Evolutionary conservation across 192 early-diverging fungal genomes (phyloP).

Genomic region (Spizellomyces punctatus): DNA sequence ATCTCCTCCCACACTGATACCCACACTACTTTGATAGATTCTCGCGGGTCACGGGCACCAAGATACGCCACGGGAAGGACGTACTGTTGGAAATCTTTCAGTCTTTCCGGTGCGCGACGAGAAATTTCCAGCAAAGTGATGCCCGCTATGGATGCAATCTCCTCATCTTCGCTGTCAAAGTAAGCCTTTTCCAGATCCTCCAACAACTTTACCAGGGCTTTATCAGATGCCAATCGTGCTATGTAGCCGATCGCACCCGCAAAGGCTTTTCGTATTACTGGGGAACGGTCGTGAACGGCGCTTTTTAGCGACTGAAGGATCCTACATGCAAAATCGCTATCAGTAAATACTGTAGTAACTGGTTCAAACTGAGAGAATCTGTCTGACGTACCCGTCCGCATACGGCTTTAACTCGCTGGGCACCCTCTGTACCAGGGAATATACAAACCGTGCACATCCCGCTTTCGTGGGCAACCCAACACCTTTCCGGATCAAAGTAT

Average conservation of each 20-base stretch:
- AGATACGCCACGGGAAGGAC: slow-evolving; percentile 74
- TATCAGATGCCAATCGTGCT: slow-evolving; percentile 54
- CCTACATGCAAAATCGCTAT: not conserved
- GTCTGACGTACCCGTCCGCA: slow-evolving; percentile 50
- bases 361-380: no score
- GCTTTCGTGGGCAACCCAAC: slow-evolving; percentile 91
- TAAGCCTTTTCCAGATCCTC: slow-evolving; percentile 75
- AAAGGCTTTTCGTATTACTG: slow-evolving; percentile 82
- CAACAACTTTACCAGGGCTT: slow-evolving; percentile 64
- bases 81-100: slow-evolving; percentile 54
- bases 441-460: slow-evolving; percentile 85
- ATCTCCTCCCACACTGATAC: slow-evolving; percentile 76
- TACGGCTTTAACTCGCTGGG: slow-evolving; percentile 65
- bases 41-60: slow-evolving; percentile 65
- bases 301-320: not conserved
- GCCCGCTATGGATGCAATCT: slow-evolving; percentile 68
- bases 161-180: slow-evolving; percentile 74
- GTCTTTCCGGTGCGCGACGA: slow-evolving; percentile 61
- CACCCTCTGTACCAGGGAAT: slow-evolving; percentile 72
- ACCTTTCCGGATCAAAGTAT: slow-evolving; percentile 75
- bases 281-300: slow-evolving; percentile 75
- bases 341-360: not conserved
- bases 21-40: slow-evolving; percentile 65
- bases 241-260: slow-evolving; percentile 85
- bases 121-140: slow-evolving; percentile 71